A percentile compares a stretch with the other conserved stretches of the same genome.
Conservation (phyloP, 2,329 filamentous ascomycete genomes). For the Chlorencoelia australis region DNA sequence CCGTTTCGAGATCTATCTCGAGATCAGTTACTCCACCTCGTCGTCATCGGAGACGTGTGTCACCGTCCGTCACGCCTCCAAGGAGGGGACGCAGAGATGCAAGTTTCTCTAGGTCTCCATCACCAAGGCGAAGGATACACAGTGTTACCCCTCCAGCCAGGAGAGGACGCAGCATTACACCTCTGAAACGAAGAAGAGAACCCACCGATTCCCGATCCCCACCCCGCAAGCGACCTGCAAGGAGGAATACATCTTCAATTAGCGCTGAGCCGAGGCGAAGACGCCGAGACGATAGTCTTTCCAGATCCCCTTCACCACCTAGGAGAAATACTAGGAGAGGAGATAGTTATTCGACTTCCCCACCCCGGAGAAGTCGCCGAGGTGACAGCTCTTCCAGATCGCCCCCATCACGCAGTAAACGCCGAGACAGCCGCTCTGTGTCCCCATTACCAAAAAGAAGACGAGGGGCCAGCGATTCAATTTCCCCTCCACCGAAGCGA, state of each 20-base stretch:
- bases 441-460: conserved; percentile 22
- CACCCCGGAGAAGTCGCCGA: conserved; percentile 10
- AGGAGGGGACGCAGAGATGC: conserved; percentile 12
- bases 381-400: conserved; percentile 15
- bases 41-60: conserved; percentile 7
- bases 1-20: conserved; percentile 3
- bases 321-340: conserved; percentile 4
- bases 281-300: conserved; percentile 12
- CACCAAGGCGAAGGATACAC: conserved; percentile 10
- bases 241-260: conserved; percentile 20
- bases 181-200: conserved; percentile 13
- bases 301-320: conserved; percentile 13
- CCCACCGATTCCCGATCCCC: conserved; percentile 14
- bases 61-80: conserved; percentile 16
- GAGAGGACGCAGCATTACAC: no score
- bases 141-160: conserved; percentile 15
- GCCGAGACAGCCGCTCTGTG: conserved; percentile 17
- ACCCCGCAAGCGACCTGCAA: conserved; percentile 8
- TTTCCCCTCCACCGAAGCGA: conserved; percentile 23
- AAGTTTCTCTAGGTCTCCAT: conserved; percentile 20
- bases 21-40: conserved; percentile 16
- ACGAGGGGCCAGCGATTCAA: conserved; percentile 20
- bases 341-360: conserved; percentile 9
- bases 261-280: conserved; percentile 16
- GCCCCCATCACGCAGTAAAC: conserved; percentile 8